These are phyloP conservation scores for Curvularia eragrostidis DNA, from an alignment of 2,329 filamentous ascomycete species.

Conservation along the genomic window DNA sequence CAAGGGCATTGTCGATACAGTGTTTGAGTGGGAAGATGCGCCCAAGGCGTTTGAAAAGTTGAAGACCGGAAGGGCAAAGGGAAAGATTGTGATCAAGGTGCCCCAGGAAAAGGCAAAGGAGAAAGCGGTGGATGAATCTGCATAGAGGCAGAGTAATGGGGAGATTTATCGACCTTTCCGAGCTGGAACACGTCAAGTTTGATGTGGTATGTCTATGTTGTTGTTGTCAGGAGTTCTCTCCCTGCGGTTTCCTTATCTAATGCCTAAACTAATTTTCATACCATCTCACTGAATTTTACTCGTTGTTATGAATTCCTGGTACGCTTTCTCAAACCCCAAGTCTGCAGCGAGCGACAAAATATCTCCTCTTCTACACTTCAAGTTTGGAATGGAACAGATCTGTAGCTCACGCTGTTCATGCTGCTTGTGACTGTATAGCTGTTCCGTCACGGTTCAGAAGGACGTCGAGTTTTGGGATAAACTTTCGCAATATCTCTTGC, in stretches of 20 bases:
- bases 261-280: neutral
- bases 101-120: conserved; percentile 33
- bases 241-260: neutral
- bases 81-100: conserved; percentile 63
- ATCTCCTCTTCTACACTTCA: neutral
- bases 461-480: neutral
- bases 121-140: conserved; percentile 3
- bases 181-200: neutral
- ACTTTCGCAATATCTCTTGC: neutral
- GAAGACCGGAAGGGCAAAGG: conserved; percentile 62
- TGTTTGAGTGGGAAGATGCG: conserved; percentile 63
- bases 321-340: neutral
- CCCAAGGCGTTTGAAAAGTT: conserved; percentile 65
- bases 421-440: neutral
- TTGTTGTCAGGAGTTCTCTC: neutral
- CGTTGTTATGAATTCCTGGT: neutral
- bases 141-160: neutral
- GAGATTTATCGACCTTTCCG: neutral
- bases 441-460: neutral
- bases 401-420: neutral
- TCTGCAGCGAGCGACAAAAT: neutral
- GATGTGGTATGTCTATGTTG: neutral
- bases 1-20: conserved; percentile 62
- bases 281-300: neutral
- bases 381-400: neutral